Conservation (phyloP, 2,329 filamentous ascomycete species). For the Penicillium vulpinum region DNA sequence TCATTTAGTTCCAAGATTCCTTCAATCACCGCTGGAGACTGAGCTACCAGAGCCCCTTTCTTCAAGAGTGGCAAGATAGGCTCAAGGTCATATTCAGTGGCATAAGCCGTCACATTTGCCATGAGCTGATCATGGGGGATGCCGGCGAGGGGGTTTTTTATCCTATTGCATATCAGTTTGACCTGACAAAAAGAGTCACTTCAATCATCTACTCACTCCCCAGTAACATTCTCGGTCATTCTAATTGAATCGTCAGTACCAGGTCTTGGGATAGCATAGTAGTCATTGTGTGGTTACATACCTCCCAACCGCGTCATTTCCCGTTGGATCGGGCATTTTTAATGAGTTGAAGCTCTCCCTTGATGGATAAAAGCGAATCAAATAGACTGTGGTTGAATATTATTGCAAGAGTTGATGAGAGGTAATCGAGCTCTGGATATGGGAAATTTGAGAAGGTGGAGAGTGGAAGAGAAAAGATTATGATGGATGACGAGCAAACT, state of each 20-base stretch:
- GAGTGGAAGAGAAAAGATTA: not conserved
- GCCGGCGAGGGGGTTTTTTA: slow-evolving; percentile 19
- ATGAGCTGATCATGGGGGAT: slow-evolving; percentile 16
- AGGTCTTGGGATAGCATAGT: not conserved
- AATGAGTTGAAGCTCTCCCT: not conserved
- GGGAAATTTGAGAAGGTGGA: not conserved
- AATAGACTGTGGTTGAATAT: not conserved
- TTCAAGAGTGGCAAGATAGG: slow-evolving; percentile 50
- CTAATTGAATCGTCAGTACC: slow-evolving; percentile 5
- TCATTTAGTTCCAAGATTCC: slow-evolving; percentile 61
- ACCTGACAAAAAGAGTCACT: not conserved
- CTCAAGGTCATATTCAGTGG: slow-evolving; percentile 57
- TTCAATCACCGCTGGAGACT: slow-evolving; percentile 65
- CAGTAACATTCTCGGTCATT: slow-evolving; percentile 20
- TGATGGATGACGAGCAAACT: not conserved
- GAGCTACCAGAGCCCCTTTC: slow-evolving; percentile 69
- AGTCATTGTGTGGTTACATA: slow-evolving; percentile 1
- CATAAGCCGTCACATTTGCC: slow-evolving; percentile 31
- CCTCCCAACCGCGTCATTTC: slow-evolving; percentile 7
- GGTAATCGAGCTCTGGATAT: not conserved
- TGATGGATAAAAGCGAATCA: not conserved
- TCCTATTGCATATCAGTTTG: slow-evolving; percentile 8
- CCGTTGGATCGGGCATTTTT: slow-evolving; percentile 3
- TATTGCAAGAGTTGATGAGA: not conserved
- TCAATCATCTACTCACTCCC: slow-evolving; percentile 14